Conservation (phyloP, 768 basidiomycete species). For the Kwoniella europaea region DNA sequence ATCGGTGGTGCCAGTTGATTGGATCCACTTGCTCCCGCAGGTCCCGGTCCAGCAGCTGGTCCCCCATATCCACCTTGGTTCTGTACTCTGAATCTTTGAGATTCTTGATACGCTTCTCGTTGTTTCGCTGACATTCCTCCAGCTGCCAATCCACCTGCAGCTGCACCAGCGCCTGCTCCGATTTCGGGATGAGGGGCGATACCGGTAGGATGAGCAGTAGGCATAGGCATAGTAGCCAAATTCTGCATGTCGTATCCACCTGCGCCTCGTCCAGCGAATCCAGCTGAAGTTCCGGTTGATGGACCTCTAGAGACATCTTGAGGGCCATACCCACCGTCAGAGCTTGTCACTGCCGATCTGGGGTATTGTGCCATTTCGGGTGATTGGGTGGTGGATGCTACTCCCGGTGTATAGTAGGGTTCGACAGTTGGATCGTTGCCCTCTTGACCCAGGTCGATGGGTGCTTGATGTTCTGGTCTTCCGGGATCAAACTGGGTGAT, state of each 20-base stretch:
- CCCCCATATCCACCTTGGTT: slow-evolving; percentile 27
- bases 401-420: slow-evolving; percentile 53
- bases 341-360: slow-evolving; percentile 43
- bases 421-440: slow-evolving; percentile 39
- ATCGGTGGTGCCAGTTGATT: slow-evolving; percentile 20
- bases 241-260: slow-evolving; percentile 25
- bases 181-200: slow-evolving; percentile 17
- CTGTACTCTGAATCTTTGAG: slow-evolving; percentile 39
- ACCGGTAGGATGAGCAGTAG: slow-evolving; percentile 28
- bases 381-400: slow-evolving; percentile 45
- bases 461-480: slow-evolving; percentile 49
- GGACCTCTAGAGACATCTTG: slow-evolving; percentile 49
- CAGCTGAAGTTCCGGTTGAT: slow-evolving; percentile 50
- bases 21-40: slow-evolving; percentile 21
- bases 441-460: slow-evolving; percentile 50
- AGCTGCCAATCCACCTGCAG: slow-evolving; percentile 34
- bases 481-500: slow-evolving; percentile 50
- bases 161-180: slow-evolving; percentile 29
- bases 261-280: slow-evolving; percentile 54
- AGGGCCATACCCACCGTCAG: slow-evolving; percentile 40
- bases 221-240: slow-evolving; percentile 32
- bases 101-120: slow-evolving; percentile 55
- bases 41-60: slow-evolving; percentile 2
- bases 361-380: slow-evolving; percentile 56
- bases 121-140: slow-evolving; percentile 50